Evolutionary conservation across 2,329 filamentous ascomycete species (phyloP).

Genomic region (Monilinia fructigena): DNA sequence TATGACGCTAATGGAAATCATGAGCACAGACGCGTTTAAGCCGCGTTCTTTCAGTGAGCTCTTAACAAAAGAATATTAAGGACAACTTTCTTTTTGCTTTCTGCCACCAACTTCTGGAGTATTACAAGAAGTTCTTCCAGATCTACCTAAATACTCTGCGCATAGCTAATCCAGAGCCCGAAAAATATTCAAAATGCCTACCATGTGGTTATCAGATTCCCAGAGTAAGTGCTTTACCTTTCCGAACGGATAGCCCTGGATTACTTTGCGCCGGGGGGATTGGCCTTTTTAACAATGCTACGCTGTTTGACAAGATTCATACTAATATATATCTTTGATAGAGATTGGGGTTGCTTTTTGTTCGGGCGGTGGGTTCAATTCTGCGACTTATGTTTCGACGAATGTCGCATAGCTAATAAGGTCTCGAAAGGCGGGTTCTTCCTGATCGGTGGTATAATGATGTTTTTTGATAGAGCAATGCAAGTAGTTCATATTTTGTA

Average conservation of each 20-base stretch:
- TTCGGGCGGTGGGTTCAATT: constrained; percentile 75
- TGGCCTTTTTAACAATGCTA: constrained; percentile 15
- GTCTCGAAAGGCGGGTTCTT: constrained; percentile 78
- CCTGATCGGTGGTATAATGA: constrained; percentile 86
- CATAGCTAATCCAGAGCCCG: not conserved
- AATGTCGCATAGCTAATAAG: constrained; percentile 26
- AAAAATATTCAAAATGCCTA: constrained; percentile 38
- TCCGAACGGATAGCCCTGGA: not conserved
- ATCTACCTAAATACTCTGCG: constrained; percentile 1
- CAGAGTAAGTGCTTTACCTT: constrained; percentile 67
- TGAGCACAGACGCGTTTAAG: constrained; percentile 21
- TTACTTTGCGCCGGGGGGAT: constrained; percentile 33
- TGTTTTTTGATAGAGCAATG: constrained; percentile 98
- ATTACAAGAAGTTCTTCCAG: not conserved
- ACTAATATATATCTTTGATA: constrained; percentile 45
- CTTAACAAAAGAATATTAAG: constrained; percentile 12
- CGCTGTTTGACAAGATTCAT: not conserved
- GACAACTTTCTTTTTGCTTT: constrained; percentile 18
- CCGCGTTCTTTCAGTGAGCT: constrained; percentile 20
- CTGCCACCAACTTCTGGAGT: constrained; percentile 4
- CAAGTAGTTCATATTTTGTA: constrained; percentile 47
- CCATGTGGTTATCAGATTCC: constrained; percentile 94
- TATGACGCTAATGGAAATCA: constrained; percentile 13
- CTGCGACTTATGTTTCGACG: constrained; percentile 27
- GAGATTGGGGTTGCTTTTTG: constrained; percentile 98